Base-by-base conservation (phyloP, 179 eudicot species). In the Vitellaria paradoxa region DNA sequence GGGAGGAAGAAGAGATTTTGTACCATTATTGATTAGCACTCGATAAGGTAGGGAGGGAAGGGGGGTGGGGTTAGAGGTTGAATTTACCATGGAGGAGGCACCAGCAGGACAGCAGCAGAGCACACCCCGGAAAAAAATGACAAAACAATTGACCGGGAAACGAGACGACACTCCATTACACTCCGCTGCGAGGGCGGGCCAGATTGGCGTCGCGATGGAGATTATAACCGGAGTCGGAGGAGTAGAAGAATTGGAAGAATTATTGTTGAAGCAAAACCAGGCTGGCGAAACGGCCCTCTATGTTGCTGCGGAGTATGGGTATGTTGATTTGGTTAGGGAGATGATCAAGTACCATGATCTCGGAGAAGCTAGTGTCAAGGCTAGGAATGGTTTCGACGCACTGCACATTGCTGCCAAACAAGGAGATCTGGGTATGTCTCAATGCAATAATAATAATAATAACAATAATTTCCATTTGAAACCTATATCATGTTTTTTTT, bases 381-480 rank as follows among this genome's bases (percentile, higher is more conserved):
- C 97, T 4, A 89, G 86, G 50, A 93, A 91, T 77, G 97, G 97
- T 2, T 91, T 85, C 66, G 97, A 95, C 78, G 97, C 99, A 0
- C 88, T 95, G 73, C 99, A 93, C 73, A 87, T 95, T 76, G 99
- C 99, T 40, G 97, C 97, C 65, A 93, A 91, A 65, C 92, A 91
- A 84, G 97, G 97, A 53, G 91, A 90, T 84, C 80, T 94, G 62
- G 94, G 98, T 93, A 87, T 65, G 78, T 68, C 56, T 47, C 30
- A n/a, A 7, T 46, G 61, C 63, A 24, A 14, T 14, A 3, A 9
- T n/a, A n/a, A n/a, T n/a, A n/a, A n/a, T n/a, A n/a, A n/a, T n/a
- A n/a, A n/a, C n/a, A n/a, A n/a, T n/a, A n/a, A n/a, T n/a, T n/a
- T 30, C 1, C 17, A 50, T 13, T 13, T 68, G 56, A n/a, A n/a